phyloP scores from a whole-genome alignment of 192 early-diverging fungal species.

The Gigaspora rosea region DNA sequence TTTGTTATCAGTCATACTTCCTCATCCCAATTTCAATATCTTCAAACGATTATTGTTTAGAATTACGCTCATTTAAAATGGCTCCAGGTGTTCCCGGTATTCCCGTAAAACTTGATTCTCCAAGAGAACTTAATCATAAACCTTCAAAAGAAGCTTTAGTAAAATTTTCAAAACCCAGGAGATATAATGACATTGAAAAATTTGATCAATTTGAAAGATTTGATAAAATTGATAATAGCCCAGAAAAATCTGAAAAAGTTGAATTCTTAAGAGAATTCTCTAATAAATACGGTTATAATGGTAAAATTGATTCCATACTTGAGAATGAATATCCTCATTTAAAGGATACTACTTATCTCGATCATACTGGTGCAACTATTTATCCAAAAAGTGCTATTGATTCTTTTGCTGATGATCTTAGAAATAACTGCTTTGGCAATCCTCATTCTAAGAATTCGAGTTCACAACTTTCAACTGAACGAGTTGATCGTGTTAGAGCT shows the following conservation, averaged over 20 bases:
- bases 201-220: no score
- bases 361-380: slow-evolving; percentile 66
- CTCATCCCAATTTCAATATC: no score
- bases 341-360: slow-evolving; percentile 54
- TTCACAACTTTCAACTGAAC: slow-evolving; percentile 52
- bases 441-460: slow-evolving; percentile 65
- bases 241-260: neutral
- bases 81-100: no score
- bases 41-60: no score
- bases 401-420: slow-evolving; percentile 47
- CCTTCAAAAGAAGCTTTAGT: no score
- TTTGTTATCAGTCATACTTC: no score
- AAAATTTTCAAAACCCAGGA: no score
- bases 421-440: slow-evolving; percentile 58
- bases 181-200: no score
- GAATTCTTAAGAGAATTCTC: slow-evolving; percentile 32
- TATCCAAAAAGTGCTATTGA: slow-evolving; percentile 49
- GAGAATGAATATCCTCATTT: slow-evolving; percentile 31
- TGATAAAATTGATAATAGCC: no score
- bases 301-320: slow-evolving; percentile 23
- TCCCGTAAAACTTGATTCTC: no score
- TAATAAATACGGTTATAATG: slow-evolving; percentile 24
- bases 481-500: slow-evolving; percentile 55
- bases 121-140: no score
- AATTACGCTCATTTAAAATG: no score